Percentiles rank a stretch among this genome's conserved stretches.
phyloP scores from a whole-genome alignment of 2,329 filamentous ascomycete genomes.

The Plenodomus tracheiphilus region DNA sequence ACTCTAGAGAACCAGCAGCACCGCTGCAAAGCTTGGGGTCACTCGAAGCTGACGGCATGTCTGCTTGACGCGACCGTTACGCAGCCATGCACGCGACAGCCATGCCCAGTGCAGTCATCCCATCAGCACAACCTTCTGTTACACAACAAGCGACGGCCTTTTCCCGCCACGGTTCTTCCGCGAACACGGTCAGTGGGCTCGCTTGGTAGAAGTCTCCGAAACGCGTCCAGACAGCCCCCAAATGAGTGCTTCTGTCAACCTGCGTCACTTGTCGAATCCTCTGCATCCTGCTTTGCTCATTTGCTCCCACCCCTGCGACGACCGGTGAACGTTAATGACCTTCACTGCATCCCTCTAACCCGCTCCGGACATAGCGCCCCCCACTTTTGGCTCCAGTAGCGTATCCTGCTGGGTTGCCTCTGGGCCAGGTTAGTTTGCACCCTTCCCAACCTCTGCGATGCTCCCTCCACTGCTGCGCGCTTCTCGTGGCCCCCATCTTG shows the following conservation, averaged over 20 bases:
- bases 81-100: conserved; percentile 19
- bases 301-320: neutral
- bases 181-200: conserved; percentile 10
- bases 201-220: conserved; percentile 9
- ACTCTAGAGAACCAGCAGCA: no score
- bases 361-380: conserved; percentile 6
- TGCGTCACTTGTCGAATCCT: conserved; percentile 5
- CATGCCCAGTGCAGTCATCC: conserved; percentile 2
- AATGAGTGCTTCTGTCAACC: neutral
- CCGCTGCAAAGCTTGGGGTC: conserved; percentile 4
- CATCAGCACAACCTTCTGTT: conserved; percentile 3
- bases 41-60: conserved; percentile 19
- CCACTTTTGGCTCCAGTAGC: conserved; percentile 17
- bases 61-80: conserved; percentile 24
- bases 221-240: neutral
- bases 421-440: conserved; percentile 15
- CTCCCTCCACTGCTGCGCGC: conserved; percentile 1
- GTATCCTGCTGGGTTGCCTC: conserved; percentile 12
- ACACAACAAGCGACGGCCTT: conserved; percentile 11
- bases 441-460: conserved; percentile 15
- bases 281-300: neutral
- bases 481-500: neutral
- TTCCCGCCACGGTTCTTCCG: conserved; percentile 2
- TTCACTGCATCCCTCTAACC: conserved; percentile 1
- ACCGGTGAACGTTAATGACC: conserved; percentile 5